Conservation (phyloP, 1,284 basidiomycete species). For the Megacollybia platyphylla region DNA sequence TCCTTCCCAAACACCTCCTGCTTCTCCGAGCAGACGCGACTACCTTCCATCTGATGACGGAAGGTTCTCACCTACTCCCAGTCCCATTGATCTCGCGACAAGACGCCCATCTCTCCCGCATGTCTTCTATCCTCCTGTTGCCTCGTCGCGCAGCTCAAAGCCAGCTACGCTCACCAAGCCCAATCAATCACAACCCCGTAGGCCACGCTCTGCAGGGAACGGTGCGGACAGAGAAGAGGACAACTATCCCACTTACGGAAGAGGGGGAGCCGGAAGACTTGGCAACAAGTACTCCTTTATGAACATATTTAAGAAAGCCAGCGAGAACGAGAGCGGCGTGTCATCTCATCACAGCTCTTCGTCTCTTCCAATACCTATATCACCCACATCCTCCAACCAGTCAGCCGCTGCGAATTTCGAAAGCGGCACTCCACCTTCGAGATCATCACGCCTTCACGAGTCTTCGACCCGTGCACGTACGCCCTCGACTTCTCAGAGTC, state of each 20-base stretch:
- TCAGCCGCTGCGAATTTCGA: constrained; percentile 1
- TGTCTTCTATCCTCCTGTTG: constrained; percentile 17
- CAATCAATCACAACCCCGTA: constrained; percentile 19
- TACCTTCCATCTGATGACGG: constrained; percentile 12
- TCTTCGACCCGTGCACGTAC: constrained; percentile 12
- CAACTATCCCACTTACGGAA: constrained; percentile 15
- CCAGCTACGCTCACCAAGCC: constrained; percentile 7
- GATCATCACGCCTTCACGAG: constrained; percentile 16
- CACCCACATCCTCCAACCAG: too few relatives aligned
- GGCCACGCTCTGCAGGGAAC: constrained; percentile 46
- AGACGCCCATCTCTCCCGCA: constrained; percentile 34
- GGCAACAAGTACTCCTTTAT: constrained; percentile 44
- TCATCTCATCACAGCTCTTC: constrained; percentile 10
- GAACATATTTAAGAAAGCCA: constrained; percentile 47
- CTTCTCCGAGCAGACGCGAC: constrained; percentile 27
- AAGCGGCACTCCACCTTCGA: constrained; percentile 2
- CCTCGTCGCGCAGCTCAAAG: constrained; percentile 7
- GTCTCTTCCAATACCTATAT: constrained; percentile 5
- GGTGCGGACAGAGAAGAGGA: constrained; percentile 27
- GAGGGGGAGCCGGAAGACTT: constrained; percentile 21
- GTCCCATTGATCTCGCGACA: constrained; percentile 17
- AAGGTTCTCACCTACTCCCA: constrained; percentile 15
- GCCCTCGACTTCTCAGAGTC: neutral
- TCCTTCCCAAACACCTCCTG: constrained; percentile 22
- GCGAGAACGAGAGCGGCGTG: constrained; percentile 18